These are phyloP conservation scores for Arctium lappa DNA, from an alignment of 129 eudicot genomes.

Conservation along the genomic window DNA sequence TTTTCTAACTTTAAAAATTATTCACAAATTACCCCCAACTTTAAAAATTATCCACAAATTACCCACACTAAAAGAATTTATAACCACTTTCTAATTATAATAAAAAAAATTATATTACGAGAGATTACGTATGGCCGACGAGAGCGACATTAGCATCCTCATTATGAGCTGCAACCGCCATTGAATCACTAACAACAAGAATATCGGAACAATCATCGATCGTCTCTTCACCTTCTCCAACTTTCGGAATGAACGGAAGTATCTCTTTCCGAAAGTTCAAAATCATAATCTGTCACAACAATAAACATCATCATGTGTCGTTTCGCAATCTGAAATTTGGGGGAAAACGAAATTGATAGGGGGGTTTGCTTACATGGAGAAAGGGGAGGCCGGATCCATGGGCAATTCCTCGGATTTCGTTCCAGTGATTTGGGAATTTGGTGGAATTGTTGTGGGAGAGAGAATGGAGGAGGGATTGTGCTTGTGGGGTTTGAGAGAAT, in stretches of 20 bases:
- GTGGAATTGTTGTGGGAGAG: slow-evolving; percentile 44
- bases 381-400: slow-evolving; percentile 69
- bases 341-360: background rate
- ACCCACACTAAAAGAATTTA: no score
- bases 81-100: no score
- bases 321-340: background rate
- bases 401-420: slow-evolving; percentile 76
- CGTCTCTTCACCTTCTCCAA: slow-evolving; percentile 24
- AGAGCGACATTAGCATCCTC: slow-evolving; percentile 92
- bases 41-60: no score
- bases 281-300: slow-evolving; percentile 52
- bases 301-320: background rate
- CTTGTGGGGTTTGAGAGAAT: slow-evolving; percentile 49
- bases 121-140: slow-evolving; percentile 75
- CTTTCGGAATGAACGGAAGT: slow-evolving; percentile 57
- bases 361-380: slow-evolving; percentile 55
- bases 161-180: slow-evolving; percentile 94
- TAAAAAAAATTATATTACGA: no score
- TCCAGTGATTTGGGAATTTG: slow-evolving; percentile 74
- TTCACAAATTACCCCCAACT: no score
- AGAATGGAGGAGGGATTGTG: slow-evolving; percentile 45
- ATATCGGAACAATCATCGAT: slow-evolving; percentile 86
- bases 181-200: slow-evolving; percentile 65
- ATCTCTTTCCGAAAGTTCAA: slow-evolving; percentile 91
- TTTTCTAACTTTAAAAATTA: no score